Base-by-base conservation (phyloP, 352 stramenopile species). In the Globisporangium nagaii region DNA sequence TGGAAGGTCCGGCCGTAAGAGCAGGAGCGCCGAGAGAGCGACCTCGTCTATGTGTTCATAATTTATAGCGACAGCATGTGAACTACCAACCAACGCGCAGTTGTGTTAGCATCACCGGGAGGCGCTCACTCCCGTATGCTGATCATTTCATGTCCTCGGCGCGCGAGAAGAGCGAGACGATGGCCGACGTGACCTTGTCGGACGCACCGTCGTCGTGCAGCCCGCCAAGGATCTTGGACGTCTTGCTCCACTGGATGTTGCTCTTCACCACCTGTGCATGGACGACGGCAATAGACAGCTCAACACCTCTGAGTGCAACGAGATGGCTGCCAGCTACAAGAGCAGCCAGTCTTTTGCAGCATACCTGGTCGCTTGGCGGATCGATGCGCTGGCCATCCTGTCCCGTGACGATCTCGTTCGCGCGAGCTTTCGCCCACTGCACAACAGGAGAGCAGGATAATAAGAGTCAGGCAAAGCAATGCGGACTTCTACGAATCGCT, bases 201-300 rank as follows among this genome's bases (percentile, higher is more conserved):
- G 42, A 36, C 44, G 25, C 63, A n/a, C n/a, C n/a, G 27, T 79
- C 62, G 44, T 70, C 64, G 44, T 66, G 55, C 6, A 88, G 43
- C 2, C 66, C 66, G 36, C 75, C 78, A 65, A 88, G 79, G 62
- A 88, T 82, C 54, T 76, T 75, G 22, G 75, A 66, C 15, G 71
- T 62, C 37, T 69, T 71, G 9, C 78, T 62, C 78, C 78, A 88
- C 30, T 81, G 68, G 41, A 86, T 77, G 45, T 75, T 85, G 69
- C 71, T 84, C 55, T 55, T 51, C 11, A 43, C 36, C 47, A 41
- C 28, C 30, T 64, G 44, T 9, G 35, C 45, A 56, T 65, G 6
- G 27, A 63, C 31, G 24, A 20, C 51, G 9, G 19, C 11, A 17
- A 53, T 7, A 44, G 6, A 19, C 17, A 35, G 7, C 19, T 12